Base-by-base conservation (phyloP, 1,284 basidiomycete genomes). In the Porodaedalea pini region DNA sequence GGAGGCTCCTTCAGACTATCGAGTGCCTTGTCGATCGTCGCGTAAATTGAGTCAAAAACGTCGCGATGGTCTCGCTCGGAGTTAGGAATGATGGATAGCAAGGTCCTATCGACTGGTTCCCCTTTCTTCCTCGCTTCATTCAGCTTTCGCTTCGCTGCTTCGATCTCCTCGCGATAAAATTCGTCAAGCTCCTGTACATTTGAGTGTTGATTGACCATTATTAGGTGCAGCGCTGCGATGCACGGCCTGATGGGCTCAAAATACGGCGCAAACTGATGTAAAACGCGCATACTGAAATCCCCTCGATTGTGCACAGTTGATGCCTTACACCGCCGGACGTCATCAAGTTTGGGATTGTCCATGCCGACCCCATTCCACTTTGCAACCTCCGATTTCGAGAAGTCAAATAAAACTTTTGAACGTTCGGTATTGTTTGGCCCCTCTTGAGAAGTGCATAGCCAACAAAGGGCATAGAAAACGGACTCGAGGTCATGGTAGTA, bases 401-500 rank as follows among this genome's bases (percentile, higher is more conserved):
- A 45, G 23, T 27, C 19, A 27, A 45, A 45, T 34, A 13, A 6
- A 11, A 8, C 19, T 4, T 5, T 7, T 19, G 17, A 21, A 19
- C 44, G 44, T 7, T 11, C 17, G 8, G 21, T 21, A 19, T 27
- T 45, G 44, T 40, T 52, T 2, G 34, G 50, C n/a, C 50, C 50
- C 4, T 36, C 34, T 23, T 37, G 50, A 11, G 36, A 13, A 5
- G 50, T 52, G 36, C 50, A 52, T 23, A 52, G 3, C 50, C 50
- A 52, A 23, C 50, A 52, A 8, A 52, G 23, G n/a, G 39, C 34
- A 25, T 52, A 52, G 15, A 52, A 40, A 11, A 52, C 13, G 13
- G 50, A 52, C 32, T 52, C 50, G 6, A 52, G 50, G 13, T 52
- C 50, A 34, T 52, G 36, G 23, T 52, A 52, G n/a, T 52, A 52